Evolutionary conservation across 495 filamentous ascomycete species (phyloP).

Genomic region (Trichoderma virens): DNA sequence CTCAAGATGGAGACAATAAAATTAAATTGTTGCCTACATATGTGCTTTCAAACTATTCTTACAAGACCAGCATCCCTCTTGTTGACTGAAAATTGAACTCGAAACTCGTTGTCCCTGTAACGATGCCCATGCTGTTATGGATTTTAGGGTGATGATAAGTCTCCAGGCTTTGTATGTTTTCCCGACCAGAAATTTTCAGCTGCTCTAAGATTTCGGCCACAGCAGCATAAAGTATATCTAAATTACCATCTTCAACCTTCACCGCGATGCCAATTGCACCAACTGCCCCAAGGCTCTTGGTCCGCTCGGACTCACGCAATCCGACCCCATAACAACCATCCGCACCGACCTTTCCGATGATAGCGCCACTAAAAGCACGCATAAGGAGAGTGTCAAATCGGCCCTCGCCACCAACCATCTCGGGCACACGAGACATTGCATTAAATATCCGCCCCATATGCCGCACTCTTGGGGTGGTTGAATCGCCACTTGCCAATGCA

Average conservation of each 20-base stretch:
- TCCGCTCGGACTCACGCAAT: slow-evolving; percentile 21
- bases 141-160: slow-evolving; percentile 24
- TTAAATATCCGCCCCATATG: slow-evolving; percentile 23
- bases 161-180: slow-evolving; percentile 17
- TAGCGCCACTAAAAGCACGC: slow-evolving; percentile 18
- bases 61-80: too few species aligned
- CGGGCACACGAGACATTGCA: slow-evolving; percentile 29
- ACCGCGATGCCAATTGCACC: slow-evolving; percentile 32
- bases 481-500: not conserved
- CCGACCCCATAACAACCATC: slow-evolving; percentile 30
- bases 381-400: slow-evolving; percentile 34
- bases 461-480: not conserved
- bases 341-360: slow-evolving; percentile 34
- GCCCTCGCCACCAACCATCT: slow-evolving; percentile 27
- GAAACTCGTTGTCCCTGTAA: slow-evolving; percentile 22
- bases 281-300: slow-evolving; percentile 21
- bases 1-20: too few species aligned
- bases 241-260: slow-evolving; percentile 36
- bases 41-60: too few species aligned
- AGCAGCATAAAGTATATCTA: slow-evolving; percentile 29
- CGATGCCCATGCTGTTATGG: slow-evolving; percentile 29
- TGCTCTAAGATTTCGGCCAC: slow-evolving; percentile 32
- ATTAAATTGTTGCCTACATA: too few species aligned
- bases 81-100: slow-evolving; percentile 12
- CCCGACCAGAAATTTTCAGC: slow-evolving; percentile 22